Evolutionary conservation across 495 filamentous ascomycete genomes (phyloP).

Genomic region (Zalerion maritima): DNA sequence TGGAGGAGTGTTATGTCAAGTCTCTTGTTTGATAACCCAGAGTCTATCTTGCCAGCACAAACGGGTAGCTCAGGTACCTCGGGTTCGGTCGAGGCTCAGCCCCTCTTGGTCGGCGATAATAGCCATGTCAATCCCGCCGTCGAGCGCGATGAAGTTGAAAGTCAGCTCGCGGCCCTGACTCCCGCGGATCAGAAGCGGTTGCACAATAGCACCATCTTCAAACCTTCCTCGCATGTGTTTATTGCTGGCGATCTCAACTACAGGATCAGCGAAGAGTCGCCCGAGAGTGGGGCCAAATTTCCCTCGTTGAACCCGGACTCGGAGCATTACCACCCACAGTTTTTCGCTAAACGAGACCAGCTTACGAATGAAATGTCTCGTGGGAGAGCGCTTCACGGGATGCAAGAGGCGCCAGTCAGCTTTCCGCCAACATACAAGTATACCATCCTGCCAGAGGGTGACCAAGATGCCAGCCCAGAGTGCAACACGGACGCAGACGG

Average conservation of each 20-base stretch:
- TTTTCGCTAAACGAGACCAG: constrained; percentile 64
- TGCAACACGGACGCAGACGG: constrained; percentile 8
- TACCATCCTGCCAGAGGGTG: constrained; percentile 18
- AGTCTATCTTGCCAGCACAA: constrained; percentile 11
- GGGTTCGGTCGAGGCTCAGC: neutral
- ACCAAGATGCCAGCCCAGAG: constrained; percentile 8
- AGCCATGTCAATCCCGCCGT: constrained; percentile 3
- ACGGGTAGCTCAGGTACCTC: neutral
- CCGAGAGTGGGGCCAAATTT: constrained; percentile 38
- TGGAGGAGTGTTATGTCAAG: constrained; percentile 70
- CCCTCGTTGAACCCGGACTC: constrained; percentile 43
- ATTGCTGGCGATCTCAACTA: constrained; percentile 91
- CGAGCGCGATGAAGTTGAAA: constrained; percentile 3
- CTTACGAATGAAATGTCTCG: constrained; percentile 50
- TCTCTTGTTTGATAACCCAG: constrained; percentile 52
- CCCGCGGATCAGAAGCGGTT: constrained; percentile 13
- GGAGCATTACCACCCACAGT: constrained; percentile 28
- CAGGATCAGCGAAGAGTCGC: constrained; percentile 52
- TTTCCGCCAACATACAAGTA: constrained; percentile 93
- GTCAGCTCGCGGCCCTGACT: constrained; percentile 5
- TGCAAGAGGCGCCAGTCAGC: constrained; percentile 54
- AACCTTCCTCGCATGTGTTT: constrained; percentile 62
- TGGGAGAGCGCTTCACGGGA: constrained; percentile 54
- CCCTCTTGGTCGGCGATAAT: too few relatives aligned
- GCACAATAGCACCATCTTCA: constrained; percentile 45